Percentiles rank a stretch among this genome's conserved stretches.
phyloP scores from a whole-genome alignment of 2,329 filamentous ascomycete species.

The Stenocarpella maydis region DNA sequence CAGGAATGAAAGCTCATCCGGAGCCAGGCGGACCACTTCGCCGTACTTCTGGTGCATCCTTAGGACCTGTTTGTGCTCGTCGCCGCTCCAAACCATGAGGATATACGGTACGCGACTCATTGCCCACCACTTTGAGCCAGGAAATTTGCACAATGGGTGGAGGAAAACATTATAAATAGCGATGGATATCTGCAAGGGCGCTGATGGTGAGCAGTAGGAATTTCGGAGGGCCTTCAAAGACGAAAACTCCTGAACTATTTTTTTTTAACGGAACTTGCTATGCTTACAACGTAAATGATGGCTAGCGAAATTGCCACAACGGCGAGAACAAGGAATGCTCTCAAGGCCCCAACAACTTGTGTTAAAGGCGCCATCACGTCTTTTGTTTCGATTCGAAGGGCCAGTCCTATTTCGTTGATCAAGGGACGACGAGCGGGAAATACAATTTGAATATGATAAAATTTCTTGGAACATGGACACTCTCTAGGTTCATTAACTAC shows the following conservation, averaged over 20 bases:
- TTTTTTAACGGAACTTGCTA: not conserved
- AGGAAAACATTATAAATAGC: slow-evolving; percentile 11
- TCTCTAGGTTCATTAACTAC: not conserved
- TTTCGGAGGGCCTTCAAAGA: not conserved
- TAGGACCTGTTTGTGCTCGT: slow-evolving; percentile 1
- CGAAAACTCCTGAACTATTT: not conserved
- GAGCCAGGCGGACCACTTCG: not conserved
- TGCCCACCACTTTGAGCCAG: slow-evolving; percentile 9
- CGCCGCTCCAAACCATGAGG: not conserved
- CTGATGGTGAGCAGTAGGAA: not conserved
- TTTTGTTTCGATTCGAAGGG: not conserved
- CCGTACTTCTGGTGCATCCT: slow-evolving; percentile 11
- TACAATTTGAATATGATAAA: not conserved
- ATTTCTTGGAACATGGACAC: not conserved
- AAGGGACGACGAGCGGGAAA: not conserved
- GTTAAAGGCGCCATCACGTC: not conserved
- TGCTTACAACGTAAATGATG: not conserved
- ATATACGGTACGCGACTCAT: slow-evolving; percentile 1
- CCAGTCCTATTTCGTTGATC: not conserved
- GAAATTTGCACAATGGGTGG: slow-evolving; percentile 1
- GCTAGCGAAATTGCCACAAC: not conserved
- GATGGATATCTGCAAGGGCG: slow-evolving; percentile 12
- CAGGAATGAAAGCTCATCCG: not conserved
- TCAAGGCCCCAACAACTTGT: not conserved
- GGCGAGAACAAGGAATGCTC: not conserved